Evolutionary conservation across 176 grass and related monocot genomes (phyloP).

Genomic region (Metroxylon sagu): DNA sequence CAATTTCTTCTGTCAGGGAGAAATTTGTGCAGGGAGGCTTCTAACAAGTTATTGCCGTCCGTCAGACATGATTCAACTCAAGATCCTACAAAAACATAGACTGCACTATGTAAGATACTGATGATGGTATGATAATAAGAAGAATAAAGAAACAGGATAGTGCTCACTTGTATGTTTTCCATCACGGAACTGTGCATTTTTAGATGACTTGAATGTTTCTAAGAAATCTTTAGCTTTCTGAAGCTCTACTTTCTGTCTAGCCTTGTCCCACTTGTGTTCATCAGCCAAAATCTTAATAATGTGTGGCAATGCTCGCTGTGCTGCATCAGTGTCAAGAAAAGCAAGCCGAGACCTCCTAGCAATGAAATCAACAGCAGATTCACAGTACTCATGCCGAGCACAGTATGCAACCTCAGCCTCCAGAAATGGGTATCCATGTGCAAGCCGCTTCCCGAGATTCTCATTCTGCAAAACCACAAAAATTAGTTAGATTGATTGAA

Average conservation of each 20-base stretch:
- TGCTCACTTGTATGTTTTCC: constrained; percentile 74
- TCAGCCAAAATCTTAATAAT: constrained; percentile 65
- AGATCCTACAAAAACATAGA: too few species aligned
- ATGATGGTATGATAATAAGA: too few species aligned
- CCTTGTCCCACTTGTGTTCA: constrained; percentile 83
- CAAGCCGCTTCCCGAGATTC: constrained; percentile 76
- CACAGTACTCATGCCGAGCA: constrained; percentile 79
- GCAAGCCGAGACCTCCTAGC: constrained; percentile 79
- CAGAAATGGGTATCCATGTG: constrained; percentile 80
- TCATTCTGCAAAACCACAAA: constrained; percentile 45
- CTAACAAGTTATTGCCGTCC: too few species aligned
- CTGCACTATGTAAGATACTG: too few species aligned
- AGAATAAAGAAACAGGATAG: too few species aligned
- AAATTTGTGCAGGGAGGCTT: too few species aligned
- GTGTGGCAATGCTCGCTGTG: constrained; percentile 54
- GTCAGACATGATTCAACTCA: too few species aligned
- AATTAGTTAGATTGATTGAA: not conserved
- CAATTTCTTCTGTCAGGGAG: too few species aligned
- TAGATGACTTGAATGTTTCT: constrained; percentile 85
- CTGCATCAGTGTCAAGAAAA: constrained; percentile 86
- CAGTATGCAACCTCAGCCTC: constrained; percentile 98
- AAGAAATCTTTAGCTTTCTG: constrained; percentile 70
- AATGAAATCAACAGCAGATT: constrained; percentile 77
- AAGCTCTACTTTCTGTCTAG: constrained; percentile 51
- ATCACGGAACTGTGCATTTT: constrained; percentile 84